Evolutionary conservation across 2,329 filamentous ascomycete genomes (phyloP).

Genomic region (Trichoderma lentiforme): DNA sequence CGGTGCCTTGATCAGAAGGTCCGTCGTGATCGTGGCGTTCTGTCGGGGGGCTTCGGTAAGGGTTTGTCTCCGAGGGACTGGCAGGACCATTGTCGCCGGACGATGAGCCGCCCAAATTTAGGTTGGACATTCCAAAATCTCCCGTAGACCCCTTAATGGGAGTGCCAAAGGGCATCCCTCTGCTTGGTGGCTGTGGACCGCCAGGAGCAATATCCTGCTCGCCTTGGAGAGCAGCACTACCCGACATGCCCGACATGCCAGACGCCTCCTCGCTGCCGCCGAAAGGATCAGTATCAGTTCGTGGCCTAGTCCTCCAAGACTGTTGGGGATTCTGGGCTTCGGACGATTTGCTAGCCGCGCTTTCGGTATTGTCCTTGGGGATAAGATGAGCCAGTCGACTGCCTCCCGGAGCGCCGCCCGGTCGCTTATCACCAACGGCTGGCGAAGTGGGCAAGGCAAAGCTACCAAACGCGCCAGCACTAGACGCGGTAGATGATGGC

Average conservation of each 20-base stretch:
- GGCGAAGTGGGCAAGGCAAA: conserved; percentile 67
- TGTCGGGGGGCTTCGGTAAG: conserved; percentile 85
- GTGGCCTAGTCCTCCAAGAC: conserved; percentile 58
- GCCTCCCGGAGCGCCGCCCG: conserved; percentile 66
- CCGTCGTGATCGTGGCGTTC: conserved; percentile 67
- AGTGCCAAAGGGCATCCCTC: conserved; percentile 48
- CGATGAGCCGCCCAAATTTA: conserved; percentile 47
- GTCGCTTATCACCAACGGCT: conserved; percentile 67
- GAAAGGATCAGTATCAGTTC: conserved; percentile 73
- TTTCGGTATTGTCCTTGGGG: conserved; percentile 71
- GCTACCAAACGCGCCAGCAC: conserved; percentile 81
- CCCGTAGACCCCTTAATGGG: conserved; percentile 52
- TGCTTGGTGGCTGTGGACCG: conserved; percentile 29
- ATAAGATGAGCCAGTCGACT: conserved; percentile 85
- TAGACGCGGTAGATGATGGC: conserved; percentile 52
- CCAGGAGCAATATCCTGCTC: conserved; percentile 63
- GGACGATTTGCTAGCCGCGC: conserved; percentile 48
- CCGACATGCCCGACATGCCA: conserved; percentile 39
- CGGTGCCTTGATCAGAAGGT: conserved; percentile 47
- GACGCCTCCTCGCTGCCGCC: conserved; percentile 50
- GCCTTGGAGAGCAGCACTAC: conserved; percentile 71
- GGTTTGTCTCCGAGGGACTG: conserved; percentile 94
- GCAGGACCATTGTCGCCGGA: conserved; percentile 65
- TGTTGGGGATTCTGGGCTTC: conserved; percentile 45
- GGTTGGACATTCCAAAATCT: conserved; percentile 62